Base-by-base conservation (phyloP, 73 alveolate genomes). In the Paraurostyla sp. region DNA sequence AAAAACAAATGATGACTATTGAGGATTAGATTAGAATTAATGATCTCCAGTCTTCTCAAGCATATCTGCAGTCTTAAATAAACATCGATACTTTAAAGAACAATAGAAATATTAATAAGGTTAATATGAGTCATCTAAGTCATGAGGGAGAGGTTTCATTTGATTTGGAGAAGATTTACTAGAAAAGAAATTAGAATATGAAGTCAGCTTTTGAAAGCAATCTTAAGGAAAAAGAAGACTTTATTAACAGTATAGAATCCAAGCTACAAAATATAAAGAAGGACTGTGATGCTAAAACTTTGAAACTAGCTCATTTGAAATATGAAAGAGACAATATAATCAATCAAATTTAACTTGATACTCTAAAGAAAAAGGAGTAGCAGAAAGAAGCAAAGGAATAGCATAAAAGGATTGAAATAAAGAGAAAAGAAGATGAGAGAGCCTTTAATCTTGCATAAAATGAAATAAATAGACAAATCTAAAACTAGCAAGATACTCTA, bases 281-380 rank as follows among this genome's bases (percentile, higher is more conserved):
- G 46, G 92, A 83, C 32, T 41, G 71, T 41, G 92, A 83, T 35
- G 92, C 92, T 23, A 83, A 83, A 49, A 45, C 73, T 7, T 51
- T 83, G 29, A 83, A 83, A 59, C 63, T 83, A 15, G 76, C 85
- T 23, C 92, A 83, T 65, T 41, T 83, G 6, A 62, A 36, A 35
- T 63, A 83, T 33, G 92, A 83, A 59, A 30, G 76, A 43, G 92
- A 83, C 18, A 33, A 40, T 41, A 62, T 83, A n/a, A 83, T 46
- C 48, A 71, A 56, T 25, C 41, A 76, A 51, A 38, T 65, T 62
- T 45, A 71, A 73, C 30, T 32, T 65, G 85, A 85, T 0, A 49
- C 1, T 7, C 30, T 48, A 16, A 43, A 35, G 71, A 85, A 71
- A 36, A 65, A 49, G 58, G 83, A 68, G 41, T 29, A 29, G 75